phyloP scores from a whole-genome alignment of 129 eudicot genomes.

The Chrysanthemum seticuspe region DNA sequence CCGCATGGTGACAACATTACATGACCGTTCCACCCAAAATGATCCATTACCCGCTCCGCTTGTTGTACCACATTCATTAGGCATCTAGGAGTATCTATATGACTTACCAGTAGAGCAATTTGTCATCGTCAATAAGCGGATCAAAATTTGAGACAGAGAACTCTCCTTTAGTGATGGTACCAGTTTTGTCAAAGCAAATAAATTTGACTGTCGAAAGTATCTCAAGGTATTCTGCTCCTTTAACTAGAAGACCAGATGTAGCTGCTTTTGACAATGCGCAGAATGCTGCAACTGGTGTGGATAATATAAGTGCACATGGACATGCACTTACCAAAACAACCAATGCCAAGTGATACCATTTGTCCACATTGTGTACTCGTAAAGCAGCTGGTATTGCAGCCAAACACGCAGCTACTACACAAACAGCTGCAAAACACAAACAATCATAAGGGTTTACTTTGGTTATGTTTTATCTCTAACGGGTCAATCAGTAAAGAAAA shows the following conservation, averaged over 20 bases:
- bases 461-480: neutral
- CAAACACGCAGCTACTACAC: constrained; percentile 53
- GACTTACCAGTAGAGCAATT: constrained; percentile 68
- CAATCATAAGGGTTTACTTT: neutral
- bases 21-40: too few species aligned
- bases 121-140: constrained; percentile 38
- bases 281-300: constrained; percentile 87
- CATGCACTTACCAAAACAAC: constrained; percentile 94
- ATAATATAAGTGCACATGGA: constrained; percentile 91
- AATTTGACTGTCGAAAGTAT: constrained; percentile 56
- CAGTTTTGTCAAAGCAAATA: constrained; percentile 91
- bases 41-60: neutral
- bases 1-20: too few species aligned
- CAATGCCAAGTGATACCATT: constrained; percentile 84
- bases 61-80: neutral
- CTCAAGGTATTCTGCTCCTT: constrained; percentile 89
- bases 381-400: constrained; percentile 61
- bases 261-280: constrained; percentile 95
- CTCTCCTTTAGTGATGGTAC: constrained; percentile 87
- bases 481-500: neutral
- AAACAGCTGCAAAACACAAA: constrained; percentile 50
- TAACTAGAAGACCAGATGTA: constrained; percentile 70
- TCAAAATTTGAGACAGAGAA: constrained; percentile 61
- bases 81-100: neutral
- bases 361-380: constrained; percentile 36